These are phyloP conservation scores for Rhodosporidiobolus odoratus DNA, from an alignment of 768 basidiomycete species.

Conservation along the genomic window DNA sequence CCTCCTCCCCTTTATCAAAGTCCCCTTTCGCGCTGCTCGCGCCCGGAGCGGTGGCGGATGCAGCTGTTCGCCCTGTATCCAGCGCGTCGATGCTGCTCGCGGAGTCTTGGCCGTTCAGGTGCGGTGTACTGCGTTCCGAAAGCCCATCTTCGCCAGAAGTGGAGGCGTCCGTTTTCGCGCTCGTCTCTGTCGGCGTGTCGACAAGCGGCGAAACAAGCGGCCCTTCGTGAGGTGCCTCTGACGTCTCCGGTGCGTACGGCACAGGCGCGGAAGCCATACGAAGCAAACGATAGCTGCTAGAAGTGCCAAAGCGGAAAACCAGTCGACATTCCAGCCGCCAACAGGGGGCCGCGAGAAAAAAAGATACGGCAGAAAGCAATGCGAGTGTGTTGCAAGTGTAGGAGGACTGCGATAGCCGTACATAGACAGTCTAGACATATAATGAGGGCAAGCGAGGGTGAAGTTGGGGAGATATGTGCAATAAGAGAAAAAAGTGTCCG, in stretches of 20 bases:
- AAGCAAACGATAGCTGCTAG: not conserved
- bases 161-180: not conserved
- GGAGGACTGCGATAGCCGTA: no score
- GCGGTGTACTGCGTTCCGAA: not conserved
- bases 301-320: no score
- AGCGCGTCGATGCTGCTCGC: constrained; percentile 10
- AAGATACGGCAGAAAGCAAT: no score
- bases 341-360: no score
- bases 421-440: no score
- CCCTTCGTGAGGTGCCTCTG: not conserved
- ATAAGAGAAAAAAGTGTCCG: not conserved
- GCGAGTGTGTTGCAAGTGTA: no score
- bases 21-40: not conserved
- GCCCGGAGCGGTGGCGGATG: not conserved
- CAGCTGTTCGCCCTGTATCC: not conserved
- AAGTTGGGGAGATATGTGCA: not conserved
- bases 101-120: not conserved
- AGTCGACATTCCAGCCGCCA: no score
- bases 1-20: constrained; percentile 8
- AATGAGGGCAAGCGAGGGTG: no score
- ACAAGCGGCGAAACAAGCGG: not conserved
- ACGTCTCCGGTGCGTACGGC: not conserved
- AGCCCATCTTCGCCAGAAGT: no score
- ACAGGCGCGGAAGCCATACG: not conserved
- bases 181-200: not conserved